Evolutionary conservation across 768 basidiomycete species (phyloP).

Genomic region (Leccinum boreale): DNA sequence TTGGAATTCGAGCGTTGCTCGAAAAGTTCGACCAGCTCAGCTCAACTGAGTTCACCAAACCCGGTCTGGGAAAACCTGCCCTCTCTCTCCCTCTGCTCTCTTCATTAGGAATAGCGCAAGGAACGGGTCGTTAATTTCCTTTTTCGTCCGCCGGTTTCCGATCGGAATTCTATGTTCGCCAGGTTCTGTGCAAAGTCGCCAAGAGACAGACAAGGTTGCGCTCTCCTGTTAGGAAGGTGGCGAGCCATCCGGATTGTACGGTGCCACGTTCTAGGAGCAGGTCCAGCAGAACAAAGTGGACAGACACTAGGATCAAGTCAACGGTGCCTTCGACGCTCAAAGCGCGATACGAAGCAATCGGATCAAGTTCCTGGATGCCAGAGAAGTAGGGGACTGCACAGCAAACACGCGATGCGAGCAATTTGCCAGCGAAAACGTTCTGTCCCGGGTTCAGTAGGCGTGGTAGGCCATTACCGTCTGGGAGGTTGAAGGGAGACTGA

Average conservation of each 20-base stretch:
- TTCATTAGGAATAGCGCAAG: background rate
- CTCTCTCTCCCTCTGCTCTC: background rate
- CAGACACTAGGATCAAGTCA: background rate
- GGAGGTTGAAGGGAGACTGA: constrained; percentile 3
- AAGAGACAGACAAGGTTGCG: background rate
- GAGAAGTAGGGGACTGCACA: constrained; percentile 4
- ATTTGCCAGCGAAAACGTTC: background rate
- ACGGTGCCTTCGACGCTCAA: constrained; percentile 14
- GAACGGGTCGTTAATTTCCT: background rate
- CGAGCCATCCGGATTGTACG: background rate
- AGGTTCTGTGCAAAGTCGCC: background rate
- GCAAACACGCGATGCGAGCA: background rate
- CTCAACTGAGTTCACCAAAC: constrained; percentile 7
- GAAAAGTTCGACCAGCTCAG: background rate
- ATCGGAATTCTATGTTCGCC: background rate
- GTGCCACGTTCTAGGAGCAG: background rate
- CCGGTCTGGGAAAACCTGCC: background rate
- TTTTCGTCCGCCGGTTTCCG: background rate
- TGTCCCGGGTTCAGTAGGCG: background rate
- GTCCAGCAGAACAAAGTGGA: background rate
- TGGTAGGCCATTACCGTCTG: background rate
- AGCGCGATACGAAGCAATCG: constrained; percentile 13
- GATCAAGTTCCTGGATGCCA: constrained; percentile 10
- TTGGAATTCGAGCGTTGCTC: background rate
- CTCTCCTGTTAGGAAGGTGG: background rate